Evolutionary conservation across 768 basidiomycete genomes (phyloP).

Genomic region (Boletus huronensis): DNA sequence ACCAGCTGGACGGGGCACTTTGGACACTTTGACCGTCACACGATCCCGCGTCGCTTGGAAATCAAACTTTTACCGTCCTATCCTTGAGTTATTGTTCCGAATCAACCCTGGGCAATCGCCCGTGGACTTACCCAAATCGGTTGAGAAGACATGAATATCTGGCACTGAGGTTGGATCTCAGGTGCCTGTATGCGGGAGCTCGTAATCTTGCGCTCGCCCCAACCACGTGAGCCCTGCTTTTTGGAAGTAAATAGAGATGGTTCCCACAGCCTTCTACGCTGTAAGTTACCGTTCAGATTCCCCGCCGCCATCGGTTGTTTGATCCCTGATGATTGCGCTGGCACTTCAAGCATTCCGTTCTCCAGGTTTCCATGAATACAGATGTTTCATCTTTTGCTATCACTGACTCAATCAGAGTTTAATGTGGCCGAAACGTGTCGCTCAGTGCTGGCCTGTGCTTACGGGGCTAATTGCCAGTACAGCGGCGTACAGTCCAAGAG

Average conservation of each 20-base stretch:
- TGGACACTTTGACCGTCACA: background rate
- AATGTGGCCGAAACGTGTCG: slow-evolving; percentile 27
- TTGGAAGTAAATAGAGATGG: background rate
- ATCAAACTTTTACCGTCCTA: background rate
- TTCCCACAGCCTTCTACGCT: background rate
- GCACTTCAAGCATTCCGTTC: slow-evolving; percentile 1
- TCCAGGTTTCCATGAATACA: slow-evolving; percentile 17
- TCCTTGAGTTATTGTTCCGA: background rate
- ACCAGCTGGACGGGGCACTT: background rate
- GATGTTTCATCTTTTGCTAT: slow-evolving; percentile 16
- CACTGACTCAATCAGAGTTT: slow-evolving; percentile 14
- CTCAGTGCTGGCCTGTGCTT: slow-evolving; percentile 9
- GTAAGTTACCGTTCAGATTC: background rate
- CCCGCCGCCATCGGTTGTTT: background rate
- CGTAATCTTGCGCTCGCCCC: background rate
- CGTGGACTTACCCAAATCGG: background rate
- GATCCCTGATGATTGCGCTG: slow-evolving; percentile 10
- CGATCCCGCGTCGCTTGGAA: background rate
- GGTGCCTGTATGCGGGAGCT: slow-evolving; percentile 13
- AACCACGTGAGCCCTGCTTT: background rate
- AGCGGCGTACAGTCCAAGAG: background rate
- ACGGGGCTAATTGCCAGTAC: slow-evolving; percentile 5
- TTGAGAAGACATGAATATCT: background rate
- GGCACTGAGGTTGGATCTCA: slow-evolving; percentile 17
- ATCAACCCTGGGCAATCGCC: background rate